Evolutionary conservation across 2,329 filamentous ascomycete species (phyloP).

Genomic region (Trichoderma cornu-damae): DNA sequence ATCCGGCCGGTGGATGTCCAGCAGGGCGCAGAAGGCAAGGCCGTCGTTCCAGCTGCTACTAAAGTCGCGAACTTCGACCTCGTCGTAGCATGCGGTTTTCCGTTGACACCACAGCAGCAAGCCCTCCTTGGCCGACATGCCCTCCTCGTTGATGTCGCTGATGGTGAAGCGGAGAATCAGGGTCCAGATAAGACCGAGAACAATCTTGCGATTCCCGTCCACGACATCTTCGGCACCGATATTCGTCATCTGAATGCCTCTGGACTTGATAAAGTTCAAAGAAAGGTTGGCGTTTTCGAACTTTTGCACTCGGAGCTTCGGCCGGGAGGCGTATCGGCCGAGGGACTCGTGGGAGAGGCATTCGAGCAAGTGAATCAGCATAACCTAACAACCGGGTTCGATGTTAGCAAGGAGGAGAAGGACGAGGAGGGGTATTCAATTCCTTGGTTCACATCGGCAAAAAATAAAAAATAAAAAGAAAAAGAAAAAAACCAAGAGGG

Average conservation of each 20-base stretch:
- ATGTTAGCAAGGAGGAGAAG: constrained; percentile 21
- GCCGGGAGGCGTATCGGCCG: constrained; percentile 92
- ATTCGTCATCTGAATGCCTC: constrained; percentile 95
- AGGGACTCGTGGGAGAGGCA: constrained; percentile 92
- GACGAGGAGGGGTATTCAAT: too few species aligned
- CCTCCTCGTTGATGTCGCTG: constrained; percentile 96
- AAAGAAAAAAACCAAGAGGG: too few species aligned
- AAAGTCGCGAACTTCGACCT: constrained; percentile 93
- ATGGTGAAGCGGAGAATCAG: constrained; percentile 97
- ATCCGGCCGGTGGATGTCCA: constrained; percentile 96
- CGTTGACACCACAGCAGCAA: constrained; percentile 94
- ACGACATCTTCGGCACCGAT: constrained; percentile 98
- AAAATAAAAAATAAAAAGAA: neutral
- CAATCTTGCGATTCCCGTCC: constrained; percentile 96
- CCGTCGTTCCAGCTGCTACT: constrained; percentile 96
- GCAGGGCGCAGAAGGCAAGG: constrained; percentile 87
- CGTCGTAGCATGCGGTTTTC: constrained; percentile 97
- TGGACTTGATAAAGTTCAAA: constrained; percentile 84
- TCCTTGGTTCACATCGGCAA: too few species aligned
- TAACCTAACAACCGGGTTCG: constrained; percentile 52
- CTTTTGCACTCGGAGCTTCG: constrained; percentile 89
- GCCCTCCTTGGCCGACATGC: constrained; percentile 95
- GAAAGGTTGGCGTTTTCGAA: constrained; percentile 98
- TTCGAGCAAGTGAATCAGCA: constrained; percentile 95
- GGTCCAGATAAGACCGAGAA: constrained; percentile 95